Conservation (phyloP, 2,329 filamentous ascomycete genomes). For the Knufia petricola region DNA sequence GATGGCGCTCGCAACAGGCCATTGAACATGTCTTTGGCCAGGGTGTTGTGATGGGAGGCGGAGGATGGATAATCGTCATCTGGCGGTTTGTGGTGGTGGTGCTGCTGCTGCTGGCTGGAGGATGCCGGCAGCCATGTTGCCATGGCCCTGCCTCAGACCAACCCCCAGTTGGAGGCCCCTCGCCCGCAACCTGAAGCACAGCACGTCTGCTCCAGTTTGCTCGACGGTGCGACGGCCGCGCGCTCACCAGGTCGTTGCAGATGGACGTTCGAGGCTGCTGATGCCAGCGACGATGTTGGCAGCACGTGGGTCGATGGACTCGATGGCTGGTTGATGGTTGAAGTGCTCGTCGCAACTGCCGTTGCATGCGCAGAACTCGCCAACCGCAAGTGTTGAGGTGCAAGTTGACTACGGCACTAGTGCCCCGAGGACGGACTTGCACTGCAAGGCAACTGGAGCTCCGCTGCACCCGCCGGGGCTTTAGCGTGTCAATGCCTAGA, state of each 20-base stretch:
- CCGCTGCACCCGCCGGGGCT: too few relatives aligned
- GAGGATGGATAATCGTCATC: conserved; percentile 55
- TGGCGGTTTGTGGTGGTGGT: conserved; percentile 53
- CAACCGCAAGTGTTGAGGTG: conserved; percentile 18
- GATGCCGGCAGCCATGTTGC: conserved; percentile 57
- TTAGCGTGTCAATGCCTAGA: too few relatives aligned
- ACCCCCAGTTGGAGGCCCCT: conserved; percentile 34
- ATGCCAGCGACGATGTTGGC: conserved; percentile 14
- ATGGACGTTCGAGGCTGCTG: conserved; percentile 12
- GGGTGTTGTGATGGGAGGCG: not conserved
- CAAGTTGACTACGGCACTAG: conserved; percentile 11
- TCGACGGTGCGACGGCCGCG: conserved; percentile 11
- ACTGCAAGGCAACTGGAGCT: not conserved
- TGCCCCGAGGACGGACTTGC: not conserved
- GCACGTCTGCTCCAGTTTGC: conserved; percentile 37
- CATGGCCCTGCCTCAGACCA: conserved; percentile 43
- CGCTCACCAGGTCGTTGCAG: conserved; percentile 10
- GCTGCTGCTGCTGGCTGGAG: conserved; percentile 46
- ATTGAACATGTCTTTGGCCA: conserved; percentile 31
- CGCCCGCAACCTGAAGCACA: too few relatives aligned
- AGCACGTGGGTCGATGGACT: conserved; percentile 16
- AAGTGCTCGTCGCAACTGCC: conserved; percentile 11
- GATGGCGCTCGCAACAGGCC: conserved; percentile 34
- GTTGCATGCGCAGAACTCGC: conserved; percentile 16
- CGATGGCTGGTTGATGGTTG: conserved; percentile 5